Conservation (phyloP, 495 filamentous ascomycete species). For the Penicillium cataractarum region DNA sequence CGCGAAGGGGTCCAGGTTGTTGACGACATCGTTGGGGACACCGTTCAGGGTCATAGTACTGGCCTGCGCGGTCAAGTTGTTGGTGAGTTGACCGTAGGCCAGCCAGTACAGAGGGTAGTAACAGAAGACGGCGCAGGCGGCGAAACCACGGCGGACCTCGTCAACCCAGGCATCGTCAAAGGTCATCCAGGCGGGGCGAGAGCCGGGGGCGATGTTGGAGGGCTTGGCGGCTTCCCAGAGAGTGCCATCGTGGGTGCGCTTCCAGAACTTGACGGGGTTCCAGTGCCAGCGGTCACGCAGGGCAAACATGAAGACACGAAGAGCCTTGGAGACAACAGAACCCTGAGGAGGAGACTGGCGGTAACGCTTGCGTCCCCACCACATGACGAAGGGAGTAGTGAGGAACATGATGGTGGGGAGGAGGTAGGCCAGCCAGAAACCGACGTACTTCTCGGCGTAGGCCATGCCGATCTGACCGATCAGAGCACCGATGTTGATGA, state of each 20-base stretch:
- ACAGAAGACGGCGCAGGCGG: constrained; percentile 67
- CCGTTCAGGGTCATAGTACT: constrained; percentile 53
- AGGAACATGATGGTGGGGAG: constrained; percentile 63
- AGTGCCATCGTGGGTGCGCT: constrained; percentile 47
- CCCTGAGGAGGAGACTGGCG: constrained; percentile 61
- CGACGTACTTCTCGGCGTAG: constrained; percentile 74
- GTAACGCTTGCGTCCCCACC: constrained; percentile 63
- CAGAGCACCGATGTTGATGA: constrained; percentile 58
- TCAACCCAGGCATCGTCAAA: constrained; percentile 77
- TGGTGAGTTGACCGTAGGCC: constrained; percentile 58
- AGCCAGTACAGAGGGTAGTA: constrained; percentile 71
- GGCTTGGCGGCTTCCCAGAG: constrained; percentile 70
- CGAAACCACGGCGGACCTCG: constrained; percentile 67
- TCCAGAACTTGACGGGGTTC: constrained; percentile 51
- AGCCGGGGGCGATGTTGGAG: constrained; percentile 48
- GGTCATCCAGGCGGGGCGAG: constrained; percentile 64
- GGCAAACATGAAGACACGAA: constrained; percentile 56
- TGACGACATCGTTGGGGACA: constrained; percentile 69
- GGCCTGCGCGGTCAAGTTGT: constrained; percentile 64
- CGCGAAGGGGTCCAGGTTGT: constrained; percentile 70
- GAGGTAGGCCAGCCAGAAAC: constrained; percentile 72
- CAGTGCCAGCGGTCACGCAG: constrained; percentile 64
- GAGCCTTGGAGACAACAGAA: constrained; percentile 61
- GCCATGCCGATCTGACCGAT: constrained; percentile 58
- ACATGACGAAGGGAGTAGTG: constrained; percentile 62